phyloP scores from a whole-genome alignment of 805 yeast genomes.

The Priceomyces medius region DNA sequence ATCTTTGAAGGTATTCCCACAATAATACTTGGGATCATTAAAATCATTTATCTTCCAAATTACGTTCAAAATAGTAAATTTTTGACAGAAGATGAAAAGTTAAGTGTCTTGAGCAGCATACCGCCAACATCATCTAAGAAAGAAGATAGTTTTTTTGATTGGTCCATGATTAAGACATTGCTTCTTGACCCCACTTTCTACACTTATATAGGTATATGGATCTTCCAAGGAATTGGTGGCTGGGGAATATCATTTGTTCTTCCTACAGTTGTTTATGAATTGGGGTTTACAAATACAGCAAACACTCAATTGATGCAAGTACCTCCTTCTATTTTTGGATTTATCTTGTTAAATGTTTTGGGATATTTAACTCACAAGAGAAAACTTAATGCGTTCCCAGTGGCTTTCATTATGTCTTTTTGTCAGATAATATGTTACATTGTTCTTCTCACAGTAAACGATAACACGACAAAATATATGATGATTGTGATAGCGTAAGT shows the following conservation, averaged over 20 bases:
- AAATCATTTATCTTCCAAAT: constrained; percentile 12
- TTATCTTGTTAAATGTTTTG: constrained; percentile 10
- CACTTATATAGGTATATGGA: constrained; percentile 13
- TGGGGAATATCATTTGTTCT: constrained; percentile 19
- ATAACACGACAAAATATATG: constrained; percentile 10
- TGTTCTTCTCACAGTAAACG: constrained; percentile 9
- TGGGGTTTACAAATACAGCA: constrained; percentile 19
- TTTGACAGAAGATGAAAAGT: constrained; percentile 11
- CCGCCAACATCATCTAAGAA: constrained; percentile 13
- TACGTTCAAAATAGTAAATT: constrained; percentile 12
- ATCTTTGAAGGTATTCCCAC: constrained; percentile 15
- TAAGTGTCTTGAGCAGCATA: constrained; percentile 3
- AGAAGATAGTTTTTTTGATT: constrained; percentile 8
- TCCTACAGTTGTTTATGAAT: constrained; percentile 18
- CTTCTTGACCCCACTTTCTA: constrained; percentile 13
- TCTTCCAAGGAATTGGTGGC: constrained; percentile 17
- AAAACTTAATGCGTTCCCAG: constrained; percentile 12
- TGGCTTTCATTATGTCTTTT: constrained; percentile 11
- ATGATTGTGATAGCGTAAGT: constrained; percentile 13
- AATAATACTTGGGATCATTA: constrained; percentile 8
- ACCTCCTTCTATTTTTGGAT: constrained; percentile 17
- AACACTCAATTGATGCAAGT: constrained; percentile 18
- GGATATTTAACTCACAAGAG: constrained; percentile 11
- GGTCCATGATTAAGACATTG: constrained; percentile 10
- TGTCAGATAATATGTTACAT: constrained; percentile 13